Evolutionary conservation across 2,329 filamentous ascomycete species (phyloP).

Genomic region (Elsinoe batatas): DNA sequence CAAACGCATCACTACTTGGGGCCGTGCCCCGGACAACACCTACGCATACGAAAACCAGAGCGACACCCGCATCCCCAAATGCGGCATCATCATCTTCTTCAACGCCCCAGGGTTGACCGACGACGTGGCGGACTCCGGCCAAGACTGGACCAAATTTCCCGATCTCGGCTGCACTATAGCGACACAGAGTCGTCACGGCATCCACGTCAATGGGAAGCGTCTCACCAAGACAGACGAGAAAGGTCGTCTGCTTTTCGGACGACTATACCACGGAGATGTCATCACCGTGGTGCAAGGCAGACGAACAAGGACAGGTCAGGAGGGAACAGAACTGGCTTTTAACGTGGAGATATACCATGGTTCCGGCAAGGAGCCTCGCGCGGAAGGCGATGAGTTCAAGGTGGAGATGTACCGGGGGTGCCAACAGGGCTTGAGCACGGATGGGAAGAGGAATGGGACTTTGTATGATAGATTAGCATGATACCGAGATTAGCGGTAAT

Average conservation of each 20-base stretch:
- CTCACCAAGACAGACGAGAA: constrained; percentile 48
- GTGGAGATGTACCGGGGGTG: constrained; percentile 3
- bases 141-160: constrained; percentile 43
- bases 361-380: constrained; percentile 21
- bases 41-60: constrained; percentile 50
- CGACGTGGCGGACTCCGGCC: constrained; percentile 39
- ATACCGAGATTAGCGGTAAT: neutral
- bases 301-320: constrained; percentile 20
- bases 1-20: constrained; percentile 64
- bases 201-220: constrained; percentile 64
- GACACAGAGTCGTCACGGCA: constrained; percentile 66
- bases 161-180: constrained; percentile 62
- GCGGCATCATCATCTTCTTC: constrained; percentile 67
- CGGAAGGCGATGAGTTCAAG: neutral
- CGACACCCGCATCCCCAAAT: constrained; percentile 69
- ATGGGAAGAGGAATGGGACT: neutral
- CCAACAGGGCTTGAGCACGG: neutral
- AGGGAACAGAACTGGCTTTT: constrained; percentile 28
- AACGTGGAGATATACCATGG: constrained; percentile 35
- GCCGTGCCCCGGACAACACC: constrained; percentile 60
- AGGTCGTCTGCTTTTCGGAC: constrained; percentile 49
- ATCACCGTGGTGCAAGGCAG: constrained; percentile 58
- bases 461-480: neutral
- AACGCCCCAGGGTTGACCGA: constrained; percentile 58
- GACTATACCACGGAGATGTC: constrained; percentile 65